Evolutionary conservation across 305 asterid species (phyloP).

Genomic region (Solanum aculeatissimum): DNA sequence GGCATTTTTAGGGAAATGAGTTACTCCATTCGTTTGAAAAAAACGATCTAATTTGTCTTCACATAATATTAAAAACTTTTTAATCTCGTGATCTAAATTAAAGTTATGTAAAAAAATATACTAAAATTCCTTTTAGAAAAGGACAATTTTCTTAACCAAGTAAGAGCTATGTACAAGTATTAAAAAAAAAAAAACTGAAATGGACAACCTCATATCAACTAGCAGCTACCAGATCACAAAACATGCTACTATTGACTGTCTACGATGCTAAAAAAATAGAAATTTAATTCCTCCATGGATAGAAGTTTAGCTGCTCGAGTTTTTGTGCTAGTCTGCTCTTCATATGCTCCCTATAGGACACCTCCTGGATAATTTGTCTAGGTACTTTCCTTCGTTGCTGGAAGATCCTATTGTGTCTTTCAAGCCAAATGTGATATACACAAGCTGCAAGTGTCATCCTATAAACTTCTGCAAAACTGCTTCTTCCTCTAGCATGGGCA

Average conservation of each 20-base stretch:
- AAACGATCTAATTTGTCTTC: too few relatives aligned
- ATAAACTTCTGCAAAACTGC: not conserved
- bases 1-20: not conserved
- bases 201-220: too few relatives aligned
- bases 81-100: too few relatives aligned
- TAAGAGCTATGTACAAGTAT: too few relatives aligned
- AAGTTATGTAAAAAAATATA: too few relatives aligned
- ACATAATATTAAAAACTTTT: too few relatives aligned
- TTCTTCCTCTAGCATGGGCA: not conserved
- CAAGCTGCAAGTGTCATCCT: not conserved
- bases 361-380: not conserved
- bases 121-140: too few relatives aligned
- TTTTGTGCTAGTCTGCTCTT: not conserved
- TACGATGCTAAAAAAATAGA: not conserved
- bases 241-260: too few relatives aligned
- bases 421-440: not conserved
- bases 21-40: too few relatives aligned
- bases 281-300: not conserved
- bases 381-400: not conserved
- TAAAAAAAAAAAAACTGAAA: too few relatives aligned
- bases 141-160: too few relatives aligned
- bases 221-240: too few relatives aligned
- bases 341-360: not conserved
- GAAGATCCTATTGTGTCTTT: not conserved
- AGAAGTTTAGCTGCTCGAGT: not conserved